Evolutionary conservation across 2,329 filamentous ascomycete species (phyloP).

Genomic region (Fusarium austroafricanum): DNA sequence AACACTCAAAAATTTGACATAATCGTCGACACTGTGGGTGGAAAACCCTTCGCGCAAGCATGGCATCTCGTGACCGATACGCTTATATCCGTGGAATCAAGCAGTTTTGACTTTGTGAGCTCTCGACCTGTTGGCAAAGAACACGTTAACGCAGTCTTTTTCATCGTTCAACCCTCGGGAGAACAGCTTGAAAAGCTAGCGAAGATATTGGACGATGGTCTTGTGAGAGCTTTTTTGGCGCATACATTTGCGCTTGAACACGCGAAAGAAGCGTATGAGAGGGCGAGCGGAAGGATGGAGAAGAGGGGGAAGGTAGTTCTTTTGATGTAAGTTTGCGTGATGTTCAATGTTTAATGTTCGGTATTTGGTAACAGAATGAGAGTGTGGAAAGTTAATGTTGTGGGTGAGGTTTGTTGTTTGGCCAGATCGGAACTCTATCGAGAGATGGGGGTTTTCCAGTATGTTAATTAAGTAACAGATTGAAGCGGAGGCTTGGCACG

Average conservation of each 20-base stretch:
- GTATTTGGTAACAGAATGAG: rapidly evolving
- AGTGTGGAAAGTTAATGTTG: not conserved
- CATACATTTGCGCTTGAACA: conserved; percentile 5
- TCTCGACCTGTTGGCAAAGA: conserved; percentile 4
- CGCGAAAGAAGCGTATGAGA: conserved; percentile 3
- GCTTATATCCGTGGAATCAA: conserved; percentile 33
- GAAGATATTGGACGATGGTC: not conserved
- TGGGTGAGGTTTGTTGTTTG: not conserved
- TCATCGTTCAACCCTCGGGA: conserved; percentile 10
- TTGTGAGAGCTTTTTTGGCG: conserved; percentile 16
- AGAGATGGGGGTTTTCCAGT: too few relatives aligned
- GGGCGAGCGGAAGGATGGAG: conserved; percentile 10
- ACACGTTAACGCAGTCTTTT: not conserved
- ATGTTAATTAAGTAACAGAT: too few relatives aligned
- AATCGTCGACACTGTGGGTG: conserved; percentile 49
- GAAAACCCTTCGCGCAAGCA: conserved; percentile 42
- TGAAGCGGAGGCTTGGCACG: not conserved
- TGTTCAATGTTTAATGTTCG: rapidly evolving
- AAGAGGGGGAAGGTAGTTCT: conserved; percentile 20
- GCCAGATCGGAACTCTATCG: too few relatives aligned
- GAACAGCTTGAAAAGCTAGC: conserved; percentile 2
- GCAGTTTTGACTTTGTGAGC: conserved; percentile 14
- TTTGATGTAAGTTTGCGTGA: not conserved
- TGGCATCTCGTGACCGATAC: conserved; percentile 46
- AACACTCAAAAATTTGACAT: conserved; percentile 33